Conservation (phyloP, 345 rosid species). For the Populus tremula region DNA sequence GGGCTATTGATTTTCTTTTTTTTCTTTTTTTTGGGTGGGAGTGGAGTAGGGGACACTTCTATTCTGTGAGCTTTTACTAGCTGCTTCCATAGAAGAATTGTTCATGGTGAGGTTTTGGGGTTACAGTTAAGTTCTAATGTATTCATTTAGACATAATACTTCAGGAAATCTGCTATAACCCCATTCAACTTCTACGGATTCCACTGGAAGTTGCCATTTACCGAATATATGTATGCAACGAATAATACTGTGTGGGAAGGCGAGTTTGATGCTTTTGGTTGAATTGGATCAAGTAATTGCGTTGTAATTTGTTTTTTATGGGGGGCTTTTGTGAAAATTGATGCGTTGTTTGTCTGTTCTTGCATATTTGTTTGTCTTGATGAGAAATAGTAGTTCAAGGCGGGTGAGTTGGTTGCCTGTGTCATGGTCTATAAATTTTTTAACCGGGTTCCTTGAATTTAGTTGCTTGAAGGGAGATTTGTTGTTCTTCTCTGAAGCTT, state of each 20-base stretch:
- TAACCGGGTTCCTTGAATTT: not conserved
- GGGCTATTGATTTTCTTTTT: not conserved
- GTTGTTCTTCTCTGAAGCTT: not conserved
- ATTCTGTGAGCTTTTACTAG: not conserved
- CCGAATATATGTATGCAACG: not conserved
- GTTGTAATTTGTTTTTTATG: not conserved
- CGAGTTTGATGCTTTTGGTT: not conserved
- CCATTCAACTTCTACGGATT: not conserved
- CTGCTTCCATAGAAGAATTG: not conserved
- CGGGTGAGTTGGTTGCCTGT: no score
- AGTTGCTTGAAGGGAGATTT: not conserved
- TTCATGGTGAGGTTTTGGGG: not conserved
- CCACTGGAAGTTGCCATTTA: not conserved
- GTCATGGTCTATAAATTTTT: no score
- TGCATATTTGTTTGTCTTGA: not conserved
- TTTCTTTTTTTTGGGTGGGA: not conserved
- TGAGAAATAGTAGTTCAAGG: not conserved
- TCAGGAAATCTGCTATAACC: not conserved
- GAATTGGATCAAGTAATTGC: not conserved
- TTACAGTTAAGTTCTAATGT: not conserved
- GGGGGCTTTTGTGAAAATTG: no score
- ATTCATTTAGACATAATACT: not conserved
- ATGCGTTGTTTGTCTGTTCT: no score
- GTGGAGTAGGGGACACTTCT: no score
- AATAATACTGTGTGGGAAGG: not conserved